Conservation (phyloP, 352 stramenopile genomes). For the Globisporangium cystogenes region DNA sequence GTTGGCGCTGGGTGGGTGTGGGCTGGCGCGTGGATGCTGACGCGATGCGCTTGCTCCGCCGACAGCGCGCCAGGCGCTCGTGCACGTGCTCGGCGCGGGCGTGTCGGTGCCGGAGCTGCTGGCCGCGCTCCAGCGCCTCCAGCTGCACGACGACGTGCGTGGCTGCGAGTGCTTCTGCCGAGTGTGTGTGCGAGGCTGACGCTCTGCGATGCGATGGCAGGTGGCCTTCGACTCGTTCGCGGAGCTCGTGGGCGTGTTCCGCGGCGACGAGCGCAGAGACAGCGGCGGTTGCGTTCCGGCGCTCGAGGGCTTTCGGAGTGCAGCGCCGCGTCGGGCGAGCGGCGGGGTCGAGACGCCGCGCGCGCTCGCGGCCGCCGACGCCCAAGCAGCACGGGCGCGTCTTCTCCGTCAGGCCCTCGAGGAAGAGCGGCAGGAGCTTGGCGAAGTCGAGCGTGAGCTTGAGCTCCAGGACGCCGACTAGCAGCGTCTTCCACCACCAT, state of each 20-base stretch:
- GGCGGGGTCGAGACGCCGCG: background rate
- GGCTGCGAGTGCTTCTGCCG: background rate
- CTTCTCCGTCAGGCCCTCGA: too few species aligned
- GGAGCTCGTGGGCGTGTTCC: slow-evolving; percentile 39
- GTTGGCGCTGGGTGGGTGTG: background rate
- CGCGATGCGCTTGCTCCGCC: background rate
- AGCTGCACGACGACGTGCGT: slow-evolving; percentile 31
- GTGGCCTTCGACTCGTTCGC: slow-evolving; percentile 60
- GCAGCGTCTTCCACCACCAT: too few species aligned
- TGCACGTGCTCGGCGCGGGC: slow-evolving; percentile 52
- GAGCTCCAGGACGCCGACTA: too few species aligned
- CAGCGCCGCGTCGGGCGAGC: background rate
- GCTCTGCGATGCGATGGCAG: slow-evolving; percentile 19
- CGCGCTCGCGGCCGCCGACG: slow-evolving; percentile 12
- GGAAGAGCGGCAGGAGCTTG: too few species aligned
- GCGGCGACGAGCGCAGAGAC: slow-evolving; percentile 3
- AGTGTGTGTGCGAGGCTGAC: background rate
- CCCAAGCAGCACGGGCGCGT: too few species aligned
- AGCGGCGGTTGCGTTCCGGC: background rate
- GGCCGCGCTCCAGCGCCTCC: slow-evolving; percentile 20
- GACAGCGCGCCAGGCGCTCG: slow-evolving; percentile 51
- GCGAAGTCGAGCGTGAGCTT: too few species aligned
- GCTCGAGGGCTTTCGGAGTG: slow-evolving; percentile 1
- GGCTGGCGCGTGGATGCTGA: background rate
- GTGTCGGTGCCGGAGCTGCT: slow-evolving; percentile 38